phyloP scores from a whole-genome alignment of 352 stramenopile genomes.

The Globisporangium acanthophoron region DNA sequence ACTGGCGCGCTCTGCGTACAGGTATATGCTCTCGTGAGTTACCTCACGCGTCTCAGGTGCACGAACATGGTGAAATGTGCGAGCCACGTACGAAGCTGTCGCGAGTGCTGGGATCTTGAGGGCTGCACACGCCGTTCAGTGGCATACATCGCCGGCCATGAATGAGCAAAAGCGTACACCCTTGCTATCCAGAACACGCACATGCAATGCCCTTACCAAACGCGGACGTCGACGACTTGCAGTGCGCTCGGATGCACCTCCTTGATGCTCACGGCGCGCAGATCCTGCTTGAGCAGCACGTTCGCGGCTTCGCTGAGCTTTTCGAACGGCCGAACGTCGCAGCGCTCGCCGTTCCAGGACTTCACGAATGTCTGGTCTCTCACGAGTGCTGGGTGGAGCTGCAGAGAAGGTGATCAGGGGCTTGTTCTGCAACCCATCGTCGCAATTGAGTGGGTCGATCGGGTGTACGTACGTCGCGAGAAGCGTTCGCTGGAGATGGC shows the following conservation, averaged over 20 bases:
- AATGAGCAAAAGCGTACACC: background rate
- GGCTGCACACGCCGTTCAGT: background rate
- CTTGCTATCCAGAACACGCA: too few relatives aligned
- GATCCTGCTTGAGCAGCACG: conserved; percentile 28
- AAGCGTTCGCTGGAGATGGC: conserved; percentile 31
- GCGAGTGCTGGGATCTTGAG: conserved; percentile 1
- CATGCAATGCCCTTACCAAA: conserved; percentile 3
- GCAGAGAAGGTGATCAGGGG: background rate
- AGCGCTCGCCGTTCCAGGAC: conserved; percentile 62
- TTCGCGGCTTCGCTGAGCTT: conserved; percentile 30
- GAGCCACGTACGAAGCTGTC: conserved; percentile 10
- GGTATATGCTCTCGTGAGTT: background rate
- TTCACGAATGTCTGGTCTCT: conserved; percentile 33
- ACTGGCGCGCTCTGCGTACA: conserved; percentile 28
- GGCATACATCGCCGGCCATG: background rate
- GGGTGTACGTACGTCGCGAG: conserved; percentile 16
- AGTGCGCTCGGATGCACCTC: conserved; percentile 14
- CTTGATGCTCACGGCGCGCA: conserved; percentile 23
- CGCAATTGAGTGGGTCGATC: too few relatives aligned
- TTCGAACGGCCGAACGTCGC: conserved; percentile 40
- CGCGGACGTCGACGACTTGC: conserved; percentile 8
- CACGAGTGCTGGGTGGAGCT: conserved; percentile 27
- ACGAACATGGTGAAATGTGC: background rate
- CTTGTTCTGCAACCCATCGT: background rate
- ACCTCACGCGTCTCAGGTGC: too few relatives aligned